phyloP scores from a whole-genome alignment of 306 rosid genomes.

The Vicia sativa region DNA sequence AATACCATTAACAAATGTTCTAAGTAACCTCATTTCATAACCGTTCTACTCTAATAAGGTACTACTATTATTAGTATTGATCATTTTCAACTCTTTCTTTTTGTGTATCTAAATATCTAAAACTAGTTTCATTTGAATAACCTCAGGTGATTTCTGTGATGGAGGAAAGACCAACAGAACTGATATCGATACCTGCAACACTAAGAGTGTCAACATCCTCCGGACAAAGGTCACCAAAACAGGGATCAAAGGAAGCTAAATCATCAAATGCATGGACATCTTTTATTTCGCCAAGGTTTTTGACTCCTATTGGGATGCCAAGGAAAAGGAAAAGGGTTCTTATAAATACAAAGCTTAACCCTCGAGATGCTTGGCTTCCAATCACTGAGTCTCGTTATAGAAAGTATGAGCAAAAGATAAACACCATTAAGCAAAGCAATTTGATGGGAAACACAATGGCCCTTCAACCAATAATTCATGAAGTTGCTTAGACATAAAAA shows the following conservation, averaged over 20 bases:
- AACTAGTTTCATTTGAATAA: neutral
- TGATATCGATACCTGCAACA: constrained; percentile 92
- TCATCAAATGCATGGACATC: constrained; percentile 97
- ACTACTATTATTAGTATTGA: no score
- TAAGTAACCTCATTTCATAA: neutral
- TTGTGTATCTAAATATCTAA: neutral
- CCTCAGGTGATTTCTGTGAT: constrained; percentile 39
- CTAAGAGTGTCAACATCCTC: constrained; percentile 90
- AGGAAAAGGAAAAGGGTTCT: constrained; percentile 96
- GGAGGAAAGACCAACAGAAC: constrained; percentile 96
- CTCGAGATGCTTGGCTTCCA: constrained; percentile 99
- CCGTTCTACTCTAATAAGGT: constrained; percentile 1
- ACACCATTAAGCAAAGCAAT: no score
- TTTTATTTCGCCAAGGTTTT: constrained; percentile 90
- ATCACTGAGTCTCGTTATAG: constrained; percentile 94
- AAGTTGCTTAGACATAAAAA: no score
- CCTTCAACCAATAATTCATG: no score
- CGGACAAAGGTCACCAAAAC: constrained; percentile 89
- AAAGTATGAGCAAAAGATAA: no score
- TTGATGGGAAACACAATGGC: no score
- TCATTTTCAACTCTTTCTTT: neutral
- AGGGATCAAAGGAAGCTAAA: constrained; percentile 75
- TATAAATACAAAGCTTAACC: constrained; percentile 89
- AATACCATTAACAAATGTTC: neutral
- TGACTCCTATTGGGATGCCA: constrained; percentile 96